phyloP scores from a whole-genome alignment of 2,329 filamentous ascomycete species.

The Aspergillus glaucus region DNA sequence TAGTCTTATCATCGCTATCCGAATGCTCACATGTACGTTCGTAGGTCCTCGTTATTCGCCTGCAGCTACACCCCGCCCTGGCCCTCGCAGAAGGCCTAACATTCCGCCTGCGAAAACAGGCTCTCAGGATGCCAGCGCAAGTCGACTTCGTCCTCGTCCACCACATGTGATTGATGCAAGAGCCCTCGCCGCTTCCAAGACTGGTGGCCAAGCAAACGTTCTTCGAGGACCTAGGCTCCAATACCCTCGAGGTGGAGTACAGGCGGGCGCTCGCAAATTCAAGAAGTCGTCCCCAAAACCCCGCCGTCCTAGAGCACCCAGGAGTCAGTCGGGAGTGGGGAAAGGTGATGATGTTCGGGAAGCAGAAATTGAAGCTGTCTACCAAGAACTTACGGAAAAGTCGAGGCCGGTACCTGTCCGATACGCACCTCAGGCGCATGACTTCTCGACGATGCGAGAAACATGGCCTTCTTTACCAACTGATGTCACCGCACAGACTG shows the following conservation, averaged over 20 bases:
- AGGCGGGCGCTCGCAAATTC: constrained; percentile 15
- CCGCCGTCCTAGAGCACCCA: constrained; percentile 6
- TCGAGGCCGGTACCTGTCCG: constrained; percentile 25
- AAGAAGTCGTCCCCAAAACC: constrained; percentile 8
- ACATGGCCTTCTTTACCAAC: constrained; percentile 37
- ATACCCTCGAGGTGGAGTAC: constrained; percentile 13
- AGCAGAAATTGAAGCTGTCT: constrained; percentile 23
- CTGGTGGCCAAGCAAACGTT: constrained; percentile 22
- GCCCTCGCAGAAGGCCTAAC: background rate
- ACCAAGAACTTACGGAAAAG: constrained; percentile 24
- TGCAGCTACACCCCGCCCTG: background rate
- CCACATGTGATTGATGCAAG: constrained; percentile 29
- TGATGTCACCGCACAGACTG: constrained; percentile 19
- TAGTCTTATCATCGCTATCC: background rate
- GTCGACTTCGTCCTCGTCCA: constrained; percentile 15
- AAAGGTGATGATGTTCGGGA: constrained; percentile 16
- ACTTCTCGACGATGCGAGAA: constrained; percentile 25
- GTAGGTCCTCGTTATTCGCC: constrained; percentile 1
- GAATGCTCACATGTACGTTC: background rate
- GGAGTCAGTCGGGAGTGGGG: constrained; percentile 14
- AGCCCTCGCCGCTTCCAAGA: constrained; percentile 27
- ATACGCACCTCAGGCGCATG: constrained; percentile 30
- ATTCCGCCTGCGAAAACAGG: constrained; percentile 13
- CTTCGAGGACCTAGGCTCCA: constrained; percentile 24
- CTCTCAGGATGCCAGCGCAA: constrained; percentile 10